Percentiles rank a stretch among this genome's conserved stretches.
phyloP scores from a whole-genome alignment of 768 basidiomycete species.

The Strobilomyces confusus region DNA sequence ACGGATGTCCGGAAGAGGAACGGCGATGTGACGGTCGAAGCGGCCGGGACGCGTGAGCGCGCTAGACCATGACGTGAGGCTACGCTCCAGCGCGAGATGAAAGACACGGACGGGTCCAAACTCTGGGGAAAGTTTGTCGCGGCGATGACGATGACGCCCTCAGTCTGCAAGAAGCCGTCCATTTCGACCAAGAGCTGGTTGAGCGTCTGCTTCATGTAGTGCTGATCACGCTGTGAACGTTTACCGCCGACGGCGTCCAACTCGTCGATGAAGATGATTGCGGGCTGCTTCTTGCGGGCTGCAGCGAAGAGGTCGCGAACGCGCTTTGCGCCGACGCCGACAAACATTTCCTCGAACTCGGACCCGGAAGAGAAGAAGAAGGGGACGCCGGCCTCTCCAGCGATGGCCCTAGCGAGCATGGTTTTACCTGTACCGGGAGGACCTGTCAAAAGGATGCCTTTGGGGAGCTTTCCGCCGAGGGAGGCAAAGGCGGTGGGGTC shows the following conservation, averaged over 20 bases:
- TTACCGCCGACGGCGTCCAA: slow-evolving; percentile 92
- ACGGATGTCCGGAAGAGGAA: slow-evolving; percentile 92
- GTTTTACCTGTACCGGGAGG: slow-evolving; percentile 82
- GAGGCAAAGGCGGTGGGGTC: slow-evolving; percentile 88
- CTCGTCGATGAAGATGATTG: slow-evolving; percentile 98
- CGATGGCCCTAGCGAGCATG: slow-evolving; percentile 93
- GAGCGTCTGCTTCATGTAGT: slow-evolving; percentile 90
- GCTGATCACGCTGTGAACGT: slow-evolving; percentile 77
- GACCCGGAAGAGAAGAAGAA: slow-evolving; percentile 97
- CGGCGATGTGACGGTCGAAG: slow-evolving; percentile 90
- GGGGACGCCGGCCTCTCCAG: slow-evolving; percentile 96
- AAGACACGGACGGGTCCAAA: slow-evolving; percentile 70
- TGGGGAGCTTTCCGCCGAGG: slow-evolving; percentile 91
- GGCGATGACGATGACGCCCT: slow-evolving; percentile 93
- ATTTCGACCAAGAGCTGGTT: slow-evolving; percentile 97
- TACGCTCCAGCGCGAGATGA: neutral
- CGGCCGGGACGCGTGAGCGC: slow-evolving; percentile 95
- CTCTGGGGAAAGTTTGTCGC: slow-evolving; percentile 98
- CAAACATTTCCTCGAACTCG: slow-evolving; percentile 98
- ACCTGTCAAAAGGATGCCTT: slow-evolving; percentile 89
- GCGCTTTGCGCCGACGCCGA: slow-evolving; percentile 91
- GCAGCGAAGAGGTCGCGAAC: slow-evolving; percentile 93
- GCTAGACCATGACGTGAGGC: slow-evolving; percentile 38
- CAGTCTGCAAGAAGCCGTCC: slow-evolving; percentile 92
- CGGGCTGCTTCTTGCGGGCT: slow-evolving; percentile 90